phyloP scores from a whole-genome alignment of 192 early-diverging fungal genomes.

The Coemansia sp. region DNA sequence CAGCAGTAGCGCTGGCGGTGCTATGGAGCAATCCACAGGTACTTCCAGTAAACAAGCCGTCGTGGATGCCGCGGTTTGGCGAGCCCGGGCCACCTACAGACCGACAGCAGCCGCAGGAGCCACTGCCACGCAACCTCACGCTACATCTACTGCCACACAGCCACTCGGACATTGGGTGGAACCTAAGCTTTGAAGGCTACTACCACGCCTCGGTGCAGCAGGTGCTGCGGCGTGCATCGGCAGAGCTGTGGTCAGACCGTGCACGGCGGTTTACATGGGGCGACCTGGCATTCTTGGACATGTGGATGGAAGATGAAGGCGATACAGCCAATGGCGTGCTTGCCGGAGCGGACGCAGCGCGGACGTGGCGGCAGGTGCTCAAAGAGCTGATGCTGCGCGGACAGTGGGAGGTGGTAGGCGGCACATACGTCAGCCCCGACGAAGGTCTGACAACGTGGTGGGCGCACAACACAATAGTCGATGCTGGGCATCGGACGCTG shows the following conservation, averaged over 20 bases:
- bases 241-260: slow-evolving; percentile 24
- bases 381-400: slow-evolving; percentile 19
- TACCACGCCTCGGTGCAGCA: slow-evolving; percentile 28
- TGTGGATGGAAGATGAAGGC: slow-evolving; percentile 49
- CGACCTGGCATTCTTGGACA: slow-evolving; percentile 43
- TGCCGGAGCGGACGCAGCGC: neutral
- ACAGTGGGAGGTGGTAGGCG: slow-evolving; percentile 39
- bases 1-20: neutral
- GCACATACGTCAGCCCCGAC: slow-evolving; percentile 47
- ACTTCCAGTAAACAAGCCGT: slow-evolving; percentile 28
- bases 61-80: slow-evolving; percentile 37
- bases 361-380: slow-evolving; percentile 42
- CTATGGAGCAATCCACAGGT: slow-evolving; percentile 27
- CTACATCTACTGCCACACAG: slow-evolving; percentile 48
- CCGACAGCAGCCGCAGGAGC: slow-evolving; percentile 7
- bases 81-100: slow-evolving; percentile 28
- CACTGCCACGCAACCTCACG: slow-evolving; percentile 27
- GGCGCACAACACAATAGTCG: slow-evolving; percentile 41
- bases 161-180: slow-evolving; percentile 53
- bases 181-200: slow-evolving; percentile 44
- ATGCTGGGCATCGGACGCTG: slow-evolving; percentile 34
- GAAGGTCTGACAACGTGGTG: slow-evolving; percentile 53
- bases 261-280: slow-evolving; percentile 48
- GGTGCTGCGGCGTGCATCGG: slow-evolving; percentile 27
- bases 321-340: slow-evolving; percentile 9